Conservation (phyloP, 192 early-diverging fungal species). For the Coemansia guatemalensis region DNA sequence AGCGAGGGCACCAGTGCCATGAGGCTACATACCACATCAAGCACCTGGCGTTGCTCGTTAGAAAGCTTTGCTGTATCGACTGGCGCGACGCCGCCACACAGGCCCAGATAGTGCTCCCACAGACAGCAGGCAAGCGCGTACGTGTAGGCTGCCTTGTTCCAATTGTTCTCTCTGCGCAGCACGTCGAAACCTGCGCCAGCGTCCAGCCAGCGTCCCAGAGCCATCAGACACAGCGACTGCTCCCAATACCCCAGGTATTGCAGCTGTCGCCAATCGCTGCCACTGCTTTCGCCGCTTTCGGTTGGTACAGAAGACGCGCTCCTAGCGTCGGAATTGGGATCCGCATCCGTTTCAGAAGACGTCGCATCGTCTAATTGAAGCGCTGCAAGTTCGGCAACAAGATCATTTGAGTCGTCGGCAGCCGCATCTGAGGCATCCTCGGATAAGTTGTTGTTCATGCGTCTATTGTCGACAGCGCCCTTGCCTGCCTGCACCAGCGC, state of each 20-base stretch:
- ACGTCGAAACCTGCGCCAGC: conserved; percentile 63
- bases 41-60: conserved; percentile 29
- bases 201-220: conserved; percentile 60
- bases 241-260: conserved; percentile 85
- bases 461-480: conserved; percentile 17
- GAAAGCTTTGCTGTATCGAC: conserved; percentile 1
- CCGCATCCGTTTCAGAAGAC: background rate
- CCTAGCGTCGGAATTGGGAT: background rate
- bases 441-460: background rate
- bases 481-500: conserved; percentile 20
- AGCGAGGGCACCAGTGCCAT: conserved; percentile 67
- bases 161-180: conserved; percentile 75
- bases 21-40: conserved; percentile 55
- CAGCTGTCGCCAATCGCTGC: conserved; percentile 68
- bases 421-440: conserved; percentile 1
- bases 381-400: conserved; percentile 29
- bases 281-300: background rate
- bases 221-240: conserved; percentile 63
- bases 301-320: background rate
- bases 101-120: conserved; percentile 51
- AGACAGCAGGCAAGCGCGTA: conserved; percentile 70
- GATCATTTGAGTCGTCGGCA: conserved; percentile 4
- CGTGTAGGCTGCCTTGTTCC: conserved; percentile 80
- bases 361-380: conserved; percentile 56
- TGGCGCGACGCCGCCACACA: conserved; percentile 12